Conservation (phyloP, 768 basidiomycete species). For the Pulveroboletus sp. region DNA sequence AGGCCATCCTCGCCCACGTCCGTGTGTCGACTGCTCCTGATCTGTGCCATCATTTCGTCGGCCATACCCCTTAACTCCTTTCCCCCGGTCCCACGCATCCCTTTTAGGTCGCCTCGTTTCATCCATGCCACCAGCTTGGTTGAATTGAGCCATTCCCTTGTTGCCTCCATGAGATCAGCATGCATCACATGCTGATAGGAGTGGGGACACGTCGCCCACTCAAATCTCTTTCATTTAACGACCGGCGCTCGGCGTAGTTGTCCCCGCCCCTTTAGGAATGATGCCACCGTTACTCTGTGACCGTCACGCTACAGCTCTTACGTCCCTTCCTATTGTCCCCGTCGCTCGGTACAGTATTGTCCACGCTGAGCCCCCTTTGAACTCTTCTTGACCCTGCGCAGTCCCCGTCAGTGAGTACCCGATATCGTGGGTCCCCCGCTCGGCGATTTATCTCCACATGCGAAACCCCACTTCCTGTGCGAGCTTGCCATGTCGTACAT, state of each 20-base stretch:
- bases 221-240: neutral
- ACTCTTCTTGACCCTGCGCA: neutral
- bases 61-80: slow-evolving; percentile 16
- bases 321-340: slow-evolving; percentile 3
- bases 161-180: slow-evolving; percentile 11
- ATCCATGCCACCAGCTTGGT: neutral
- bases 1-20: slow-evolving; percentile 6
- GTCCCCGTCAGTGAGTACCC: too few relatives aligned
- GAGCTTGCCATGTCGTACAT: too few relatives aligned
- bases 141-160: neutral
- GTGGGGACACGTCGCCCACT: slow-evolving; percentile 5
- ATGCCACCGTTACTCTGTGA: slow-evolving; percentile 15
- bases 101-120: slow-evolving; percentile 14
- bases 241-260: neutral
- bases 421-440: neutral
- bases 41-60: neutral
- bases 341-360: neutral
- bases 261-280: neutral
- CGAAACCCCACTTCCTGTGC: neutral
- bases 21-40: too few relatives aligned
- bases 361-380: too few relatives aligned
- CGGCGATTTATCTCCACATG: neutral
- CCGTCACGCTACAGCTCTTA: neutral
- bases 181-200: slow-evolving; percentile 17
- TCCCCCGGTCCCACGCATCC: slow-evolving; percentile 12